Base-by-base conservation (phyloP, 2,329 filamentous ascomycete genomes). In the Venturia effusa region DNA sequence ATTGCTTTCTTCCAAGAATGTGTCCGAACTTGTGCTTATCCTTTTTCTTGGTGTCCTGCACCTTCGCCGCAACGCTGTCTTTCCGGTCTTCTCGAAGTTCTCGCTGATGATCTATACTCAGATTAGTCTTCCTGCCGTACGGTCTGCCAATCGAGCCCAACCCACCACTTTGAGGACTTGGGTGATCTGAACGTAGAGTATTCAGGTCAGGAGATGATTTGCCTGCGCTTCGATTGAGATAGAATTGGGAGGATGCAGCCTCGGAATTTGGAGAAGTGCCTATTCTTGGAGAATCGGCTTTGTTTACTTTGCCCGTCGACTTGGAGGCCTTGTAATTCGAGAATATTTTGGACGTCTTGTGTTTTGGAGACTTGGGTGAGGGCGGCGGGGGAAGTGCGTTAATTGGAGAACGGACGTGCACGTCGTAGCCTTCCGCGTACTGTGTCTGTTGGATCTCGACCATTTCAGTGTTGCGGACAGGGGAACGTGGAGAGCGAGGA, bases 311-410 rank as follows among this genome's bases (percentile, higher is more conserved):
- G 54, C 73, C 77, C 6, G 78, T 77, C 34, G 78, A 79, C 65
- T 78, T 80, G 6, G 76, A 74, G 13, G 77, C 77, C 64, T 77
- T 75, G 65, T 79, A 75, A 67, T 81, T 81, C 54, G 76, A 74
- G 67, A 81, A 81, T 17, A 64, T 55, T 19, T 60, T 64, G 51
- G 32, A 30, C 4, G 61, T 24, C 45, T 61, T 65, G 32, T 64
- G 60, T 57, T 64, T 65, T 15, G 64, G 64, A 4, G 61, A 64
- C 27, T 51, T 43, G 22, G 65, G 65, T 17, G 63, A 65, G 32
- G 62, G 64, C 39, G 60, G 60, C 55, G n/a, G 57, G 30, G 64
- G 64, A 19, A 65, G 32, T 7, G 62, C 62, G 43, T 37, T 66
- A 2, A 66, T 62, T 24, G 64, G 64, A 17, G 64, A 66, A 17